phyloP scores from a whole-genome alignment of 495 filamentous ascomycete genomes.

The Penicillium bovifimosum region DNA sequence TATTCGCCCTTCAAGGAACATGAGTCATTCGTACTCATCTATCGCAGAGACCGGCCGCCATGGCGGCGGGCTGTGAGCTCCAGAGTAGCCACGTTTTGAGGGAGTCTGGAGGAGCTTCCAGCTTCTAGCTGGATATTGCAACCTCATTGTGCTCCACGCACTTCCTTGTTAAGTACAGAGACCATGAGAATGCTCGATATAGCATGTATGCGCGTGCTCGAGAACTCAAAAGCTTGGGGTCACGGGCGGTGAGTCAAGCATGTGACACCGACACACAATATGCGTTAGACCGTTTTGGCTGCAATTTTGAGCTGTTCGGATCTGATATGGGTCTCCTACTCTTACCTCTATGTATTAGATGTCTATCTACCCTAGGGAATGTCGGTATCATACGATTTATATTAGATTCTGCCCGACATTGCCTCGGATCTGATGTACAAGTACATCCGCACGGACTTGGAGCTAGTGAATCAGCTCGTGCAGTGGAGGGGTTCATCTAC shows the following conservation, averaged over 20 bases:
- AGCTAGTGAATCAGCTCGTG: not conserved
- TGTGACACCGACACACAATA: conserved; percentile 4
- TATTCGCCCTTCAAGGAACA: not conserved
- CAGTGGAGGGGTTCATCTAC: not conserved
- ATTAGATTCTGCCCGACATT: not conserved
- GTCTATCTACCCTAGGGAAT: not conserved
- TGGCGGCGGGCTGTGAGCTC: conserved; percentile 45
- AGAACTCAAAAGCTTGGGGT: not conserved
- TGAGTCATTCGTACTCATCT: conserved; percentile 64
- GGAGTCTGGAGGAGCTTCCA: conserved; percentile 23
- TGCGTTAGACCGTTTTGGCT: not conserved
- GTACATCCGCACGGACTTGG: not conserved
- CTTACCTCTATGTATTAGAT: not conserved
- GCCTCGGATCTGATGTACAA: not conserved
- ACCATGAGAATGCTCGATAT: not conserved
- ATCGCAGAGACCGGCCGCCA: conserved; percentile 80
- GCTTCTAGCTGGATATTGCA: conserved; percentile 31
- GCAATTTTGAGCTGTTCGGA: not conserved
- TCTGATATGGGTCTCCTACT: not conserved
- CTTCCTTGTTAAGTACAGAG: conserved; percentile 1
- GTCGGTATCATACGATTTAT: not conserved
- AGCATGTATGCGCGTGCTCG: not conserved
- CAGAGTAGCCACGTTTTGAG: conserved; percentile 24
- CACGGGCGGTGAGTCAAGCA: conserved; percentile 10
- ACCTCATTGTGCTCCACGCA: conserved; percentile 34